Evolutionary conservation across 2,329 filamentous ascomycete species (phyloP).

Genomic region (Mycosphaerella arachidis): DNA sequence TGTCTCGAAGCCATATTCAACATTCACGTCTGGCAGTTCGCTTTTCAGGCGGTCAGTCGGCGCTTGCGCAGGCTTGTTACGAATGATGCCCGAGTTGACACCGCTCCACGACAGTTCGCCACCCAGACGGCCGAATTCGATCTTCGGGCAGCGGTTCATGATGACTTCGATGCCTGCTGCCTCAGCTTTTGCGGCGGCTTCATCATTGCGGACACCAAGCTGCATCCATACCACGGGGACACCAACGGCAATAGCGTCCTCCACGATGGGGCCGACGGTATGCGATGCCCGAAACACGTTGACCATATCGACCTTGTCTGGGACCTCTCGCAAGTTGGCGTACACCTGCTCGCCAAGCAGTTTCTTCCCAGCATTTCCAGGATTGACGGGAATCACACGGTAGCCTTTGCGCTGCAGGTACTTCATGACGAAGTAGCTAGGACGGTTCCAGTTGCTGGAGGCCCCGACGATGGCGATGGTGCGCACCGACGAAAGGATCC

Average conservation of each 20-base stretch:
- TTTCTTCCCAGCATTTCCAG: slow-evolving; percentile 13
- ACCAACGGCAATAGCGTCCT: slow-evolving; percentile 14
- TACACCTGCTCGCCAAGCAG: slow-evolving; percentile 14
- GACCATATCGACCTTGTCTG: slow-evolving; percentile 16
- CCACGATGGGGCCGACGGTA: slow-evolving; percentile 14
- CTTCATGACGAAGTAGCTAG: slow-evolving; percentile 19
- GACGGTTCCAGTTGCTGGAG: slow-evolving; percentile 18
- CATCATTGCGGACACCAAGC: slow-evolving; percentile 16
- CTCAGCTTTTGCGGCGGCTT: slow-evolving; percentile 14
- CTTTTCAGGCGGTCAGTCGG: slow-evolving; percentile 8
- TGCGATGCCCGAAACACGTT: slow-evolving; percentile 16
- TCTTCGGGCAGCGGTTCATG: slow-evolving; percentile 17
- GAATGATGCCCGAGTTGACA: slow-evolving; percentile 17
- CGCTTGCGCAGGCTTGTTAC: slow-evolving; percentile 14
- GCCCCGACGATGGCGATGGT: slow-evolving; percentile 15
- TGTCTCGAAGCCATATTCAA: slow-evolving; percentile 17
- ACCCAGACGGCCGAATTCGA: slow-evolving; percentile 17
- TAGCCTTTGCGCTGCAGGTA: slow-evolving; percentile 18
- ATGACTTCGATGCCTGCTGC: slow-evolving; percentile 16
- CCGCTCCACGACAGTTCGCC: slow-evolving; percentile 17
- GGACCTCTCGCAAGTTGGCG: slow-evolving; percentile 15
- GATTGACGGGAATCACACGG: slow-evolving; percentile 18
- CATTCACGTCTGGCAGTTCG: slow-evolving; percentile 7
- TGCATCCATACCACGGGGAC: slow-evolving; percentile 16
- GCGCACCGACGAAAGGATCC: slow-evolving; percentile 14